Conservation (phyloP, 148 eudicot genomes). For the Pouteria glomerata region DNA sequence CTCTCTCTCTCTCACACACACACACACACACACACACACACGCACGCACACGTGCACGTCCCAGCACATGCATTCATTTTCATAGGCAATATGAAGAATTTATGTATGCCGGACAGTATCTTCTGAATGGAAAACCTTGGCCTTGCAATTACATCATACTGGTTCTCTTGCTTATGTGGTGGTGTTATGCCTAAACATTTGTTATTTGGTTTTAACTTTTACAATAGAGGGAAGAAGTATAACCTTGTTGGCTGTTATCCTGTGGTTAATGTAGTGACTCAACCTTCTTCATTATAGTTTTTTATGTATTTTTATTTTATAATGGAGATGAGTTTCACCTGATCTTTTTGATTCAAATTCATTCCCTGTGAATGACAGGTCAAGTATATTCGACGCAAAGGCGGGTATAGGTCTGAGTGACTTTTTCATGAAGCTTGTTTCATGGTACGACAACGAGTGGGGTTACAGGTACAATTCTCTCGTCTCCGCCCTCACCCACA, state of each 20-base stretch:
- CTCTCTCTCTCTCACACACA: not conserved
- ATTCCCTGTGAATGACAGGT: slow-evolving; percentile 31
- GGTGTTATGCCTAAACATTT: not conserved
- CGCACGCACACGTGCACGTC: not conserved
- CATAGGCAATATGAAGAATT: not conserved
- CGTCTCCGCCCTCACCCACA: slow-evolving; percentile 9
- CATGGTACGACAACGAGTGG: slow-evolving; percentile 99
- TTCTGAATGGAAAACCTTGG: not conserved
- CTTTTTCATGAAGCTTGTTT: slow-evolving; percentile 77
- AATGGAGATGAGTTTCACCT: not conserved
- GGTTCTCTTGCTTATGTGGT: not conserved
- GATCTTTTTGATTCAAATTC: not conserved
- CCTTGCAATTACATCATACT: not conserved
- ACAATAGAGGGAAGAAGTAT: not conserved
- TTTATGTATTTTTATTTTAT: not conserved
- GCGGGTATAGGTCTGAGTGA: slow-evolving; percentile 84
- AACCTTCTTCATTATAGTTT: not conserved
- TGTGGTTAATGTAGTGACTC: not conserved
- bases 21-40: not conserved
- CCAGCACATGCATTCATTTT: not conserved
- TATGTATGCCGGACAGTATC: not conserved
- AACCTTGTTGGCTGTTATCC: not conserved
- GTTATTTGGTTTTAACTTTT: not conserved
- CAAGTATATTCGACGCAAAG: slow-evolving; percentile 95
- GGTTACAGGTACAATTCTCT: slow-evolving; percentile 78